Base-by-base conservation (phyloP, 169 alveolate genomes). In the Cystoisospora suis region DNA sequence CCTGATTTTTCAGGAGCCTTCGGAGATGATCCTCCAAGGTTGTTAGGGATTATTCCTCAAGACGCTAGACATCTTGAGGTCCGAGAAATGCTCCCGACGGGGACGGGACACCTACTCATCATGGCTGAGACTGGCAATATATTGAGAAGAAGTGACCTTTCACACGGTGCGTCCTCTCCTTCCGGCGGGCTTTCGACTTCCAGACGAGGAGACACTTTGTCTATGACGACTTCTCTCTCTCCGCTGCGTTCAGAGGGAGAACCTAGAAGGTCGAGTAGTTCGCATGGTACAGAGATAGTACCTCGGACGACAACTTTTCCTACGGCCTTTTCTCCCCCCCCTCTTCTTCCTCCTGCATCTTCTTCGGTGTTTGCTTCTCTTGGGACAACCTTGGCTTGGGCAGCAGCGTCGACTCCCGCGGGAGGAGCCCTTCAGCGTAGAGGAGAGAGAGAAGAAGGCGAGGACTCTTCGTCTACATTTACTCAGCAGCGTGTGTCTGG, bases 21-120 rank as follows among this genome's bases (percentile, higher is more conserved):
- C 44, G 77, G 42, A 23, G 6, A 1, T 3, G 1, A n/a, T 44
- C 15, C 56, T 40, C 72, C 92, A 40, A 85, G 59, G 56, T 81
- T 61, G 44, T 45, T 88, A 0, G 85, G 75, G 34, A 77, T 59
- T 34, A 88, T 88, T 49, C 34, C 87, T 36, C 92, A 88, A 44
- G 92, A 88, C 65, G 92, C 92, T 7, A 81, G 92, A 40, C 92
- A 88, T 36, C 65, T 88, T 46, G 92, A 88, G 58, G 92, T 88
- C 44, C 92, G 92, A 34, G 92, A 88, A 58, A 86, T 75, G 46
- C 42, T 88, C 20, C 88, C 88, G 42, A 75, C 92, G 36, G 4
- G 89, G 32, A 72, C 83, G 56, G 83, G 83, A 29, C 83, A 72
- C 27, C 56, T 72, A 27, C 83, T 72, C 58, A 40, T 72, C 83